These are phyloP conservation scores for Cyphellophora europaea DNA, from an alignment of 2,329 filamentous ascomycete species.

Conservation along the genomic window DNA sequence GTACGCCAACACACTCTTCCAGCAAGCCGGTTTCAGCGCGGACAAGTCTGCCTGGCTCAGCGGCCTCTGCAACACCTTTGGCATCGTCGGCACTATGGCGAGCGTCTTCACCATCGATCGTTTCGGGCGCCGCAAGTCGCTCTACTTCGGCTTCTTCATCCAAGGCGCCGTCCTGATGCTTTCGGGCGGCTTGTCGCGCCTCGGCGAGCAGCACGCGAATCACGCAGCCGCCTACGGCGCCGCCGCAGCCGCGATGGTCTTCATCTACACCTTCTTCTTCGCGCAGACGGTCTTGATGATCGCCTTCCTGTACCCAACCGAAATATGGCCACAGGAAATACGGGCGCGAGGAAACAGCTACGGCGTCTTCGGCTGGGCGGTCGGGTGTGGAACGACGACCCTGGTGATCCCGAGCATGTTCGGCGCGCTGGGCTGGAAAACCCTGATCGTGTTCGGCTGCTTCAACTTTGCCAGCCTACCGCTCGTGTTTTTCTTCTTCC, in stretches of 20 bases:
- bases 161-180: slow-evolving; percentile 8
- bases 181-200: slow-evolving; percentile 6
- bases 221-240: slow-evolving; percentile 4
- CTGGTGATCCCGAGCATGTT: slow-evolving; percentile 24
- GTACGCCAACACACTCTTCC: slow-evolving; percentile 7
- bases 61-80: slow-evolving; percentile 2
- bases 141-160: slow-evolving; percentile 6
- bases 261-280: slow-evolving; percentile 10
- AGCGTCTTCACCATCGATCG: slow-evolving; percentile 14
- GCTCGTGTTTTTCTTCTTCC: slow-evolving; percentile 25
- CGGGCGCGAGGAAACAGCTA: slow-evolving; percentile 5
- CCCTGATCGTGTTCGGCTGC: slow-evolving; percentile 28
- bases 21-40: slow-evolving; percentile 26
- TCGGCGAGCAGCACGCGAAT: slow-evolving; percentile 4
- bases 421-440: slow-evolving; percentile 25
- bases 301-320: slow-evolving; percentile 23
- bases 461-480: slow-evolving; percentile 21
- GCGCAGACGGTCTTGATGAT: slow-evolving; percentile 6
- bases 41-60: slow-evolving; percentile 39
- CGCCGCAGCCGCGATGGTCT: slow-evolving; percentile 5
- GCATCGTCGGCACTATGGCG: slow-evolving; percentile 9
- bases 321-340: slow-evolving; percentile 9
- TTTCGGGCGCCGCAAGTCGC: slow-evolving; percentile 7
- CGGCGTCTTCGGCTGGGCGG: slow-evolving; percentile 8
- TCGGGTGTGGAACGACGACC: slow-evolving; percentile 13